phyloP scores from a whole-genome alignment of 2,329 filamentous ascomycete species.

The Fusarium papillatum region DNA sequence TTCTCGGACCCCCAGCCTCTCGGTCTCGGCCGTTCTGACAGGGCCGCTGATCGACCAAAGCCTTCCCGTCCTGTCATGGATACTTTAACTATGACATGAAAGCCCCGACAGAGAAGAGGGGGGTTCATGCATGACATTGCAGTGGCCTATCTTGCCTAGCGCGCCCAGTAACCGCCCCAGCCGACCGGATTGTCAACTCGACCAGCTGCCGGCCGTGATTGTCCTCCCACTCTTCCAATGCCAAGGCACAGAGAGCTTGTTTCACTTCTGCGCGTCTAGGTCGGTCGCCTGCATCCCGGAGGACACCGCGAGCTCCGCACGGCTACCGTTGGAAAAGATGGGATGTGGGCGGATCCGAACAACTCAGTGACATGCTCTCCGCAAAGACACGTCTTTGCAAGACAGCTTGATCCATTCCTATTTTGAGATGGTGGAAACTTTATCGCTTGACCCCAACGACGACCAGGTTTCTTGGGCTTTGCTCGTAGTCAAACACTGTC shows the following conservation, averaged over 20 bases:
- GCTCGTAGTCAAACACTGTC: slow-evolving; percentile 88
- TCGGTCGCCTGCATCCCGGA: slow-evolving; percentile 17
- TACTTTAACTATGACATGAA: slow-evolving; percentile 19
- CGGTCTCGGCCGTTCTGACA: slow-evolving; percentile 7
- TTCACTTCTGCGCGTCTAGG: slow-evolving; percentile 16
- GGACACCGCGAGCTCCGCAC: slow-evolving; percentile 4
- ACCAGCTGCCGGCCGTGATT: slow-evolving; percentile 13
- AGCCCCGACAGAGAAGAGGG: slow-evolving; percentile 22
- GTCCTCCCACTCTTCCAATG: slow-evolving; percentile 15
- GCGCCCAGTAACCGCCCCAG: slow-evolving; percentile 35
- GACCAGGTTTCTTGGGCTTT: slow-evolving; percentile 92
- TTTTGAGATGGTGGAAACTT: slow-evolving; percentile 27
- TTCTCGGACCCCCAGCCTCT: slow-evolving; percentile 1
- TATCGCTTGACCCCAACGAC: slow-evolving; percentile 89
- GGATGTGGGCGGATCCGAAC: slow-evolving; percentile 8
- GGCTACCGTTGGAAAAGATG: neutral
- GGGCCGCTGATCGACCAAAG: slow-evolving; percentile 22
- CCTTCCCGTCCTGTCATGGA: slow-evolving; percentile 19
- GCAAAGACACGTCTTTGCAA: slow-evolving; percentile 11
- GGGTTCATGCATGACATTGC: slow-evolving; percentile 47
- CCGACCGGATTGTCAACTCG: slow-evolving; percentile 26
- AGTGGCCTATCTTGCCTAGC: slow-evolving; percentile 16
- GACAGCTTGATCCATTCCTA: slow-evolving; percentile 23
- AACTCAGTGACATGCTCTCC: slow-evolving; percentile 8
- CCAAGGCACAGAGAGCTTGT: slow-evolving; percentile 21